Conservation (phyloP, 148 eudicot genomes). For the Arbutus unedo region DNA sequence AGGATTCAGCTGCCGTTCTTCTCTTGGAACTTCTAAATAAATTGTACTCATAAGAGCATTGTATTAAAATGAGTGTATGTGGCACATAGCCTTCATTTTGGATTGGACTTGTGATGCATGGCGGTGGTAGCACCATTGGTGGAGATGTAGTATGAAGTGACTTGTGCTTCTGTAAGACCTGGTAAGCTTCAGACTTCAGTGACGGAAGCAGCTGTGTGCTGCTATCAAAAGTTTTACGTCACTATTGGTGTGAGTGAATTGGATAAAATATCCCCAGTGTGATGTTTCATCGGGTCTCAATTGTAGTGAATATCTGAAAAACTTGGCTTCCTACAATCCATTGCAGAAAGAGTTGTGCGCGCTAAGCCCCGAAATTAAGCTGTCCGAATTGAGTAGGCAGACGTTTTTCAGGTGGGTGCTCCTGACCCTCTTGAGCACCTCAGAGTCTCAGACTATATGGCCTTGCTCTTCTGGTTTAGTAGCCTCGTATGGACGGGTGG, state of each 20-base stretch:
- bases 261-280: background rate
- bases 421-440: background rate
- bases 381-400: no score
- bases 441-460: background rate
- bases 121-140: background rate
- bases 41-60: constrained; percentile 33
- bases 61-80: background rate
- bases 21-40: constrained; percentile 81
- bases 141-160: background rate
- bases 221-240: background rate
- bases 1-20: constrained; percentile 94
- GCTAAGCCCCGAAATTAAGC: no score
- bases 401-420: background rate
- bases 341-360: no score
- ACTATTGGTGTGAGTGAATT: background rate
- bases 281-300: no score
- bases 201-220: constrained; percentile 1
- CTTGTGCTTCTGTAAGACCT: background rate
- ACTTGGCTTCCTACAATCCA: no score
- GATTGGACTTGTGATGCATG: constrained; percentile 1
- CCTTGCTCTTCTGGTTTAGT: background rate
- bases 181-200: background rate
- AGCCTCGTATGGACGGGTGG: background rate
- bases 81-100: background rate
- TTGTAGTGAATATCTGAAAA: no score